Evolutionary conservation across 2,329 filamentous ascomycete genomes (phyloP).

Genomic region (Phaeosphaeriaceae sp.): DNA sequence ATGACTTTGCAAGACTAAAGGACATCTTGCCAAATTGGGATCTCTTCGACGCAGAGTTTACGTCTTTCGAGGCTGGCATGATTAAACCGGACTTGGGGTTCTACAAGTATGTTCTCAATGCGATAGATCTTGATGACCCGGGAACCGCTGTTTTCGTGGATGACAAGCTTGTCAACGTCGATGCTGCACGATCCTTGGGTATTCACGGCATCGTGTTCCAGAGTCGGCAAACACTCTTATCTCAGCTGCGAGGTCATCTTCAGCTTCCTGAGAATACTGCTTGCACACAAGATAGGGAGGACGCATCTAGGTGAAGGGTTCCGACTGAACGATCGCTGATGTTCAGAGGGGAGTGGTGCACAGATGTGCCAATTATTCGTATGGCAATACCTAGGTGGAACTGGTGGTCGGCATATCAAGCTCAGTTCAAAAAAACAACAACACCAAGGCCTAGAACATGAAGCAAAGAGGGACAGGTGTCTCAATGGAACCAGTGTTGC

Average conservation of each 20-base stretch:
- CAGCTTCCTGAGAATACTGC: not conserved
- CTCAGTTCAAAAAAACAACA: not conserved
- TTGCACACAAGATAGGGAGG: not conserved
- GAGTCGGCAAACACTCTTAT: not conserved
- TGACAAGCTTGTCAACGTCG: constrained; percentile 27
- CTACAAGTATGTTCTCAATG: constrained; percentile 41
- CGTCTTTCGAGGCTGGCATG: constrained; percentile 42
- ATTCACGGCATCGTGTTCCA: constrained; percentile 35
- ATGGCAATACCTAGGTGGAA: not conserved
- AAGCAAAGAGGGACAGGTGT: not conserved
- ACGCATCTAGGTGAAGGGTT: not conserved
- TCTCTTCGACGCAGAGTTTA: constrained; percentile 46
- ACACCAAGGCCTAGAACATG: not conserved
- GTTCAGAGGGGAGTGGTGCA: not conserved
- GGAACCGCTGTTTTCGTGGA: constrained; percentile 37
- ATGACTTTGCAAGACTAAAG: constrained; percentile 33
- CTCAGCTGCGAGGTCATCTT: not conserved
- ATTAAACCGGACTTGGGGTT: constrained; percentile 47
- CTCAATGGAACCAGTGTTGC: not conserved
- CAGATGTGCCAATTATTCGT: not conserved
- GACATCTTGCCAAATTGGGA: constrained; percentile 34
- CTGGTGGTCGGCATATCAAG: not conserved
- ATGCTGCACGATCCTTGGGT: constrained; percentile 25
- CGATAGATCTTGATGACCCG: constrained; percentile 14
- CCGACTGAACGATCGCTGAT: not conserved